phyloP scores from a whole-genome alignment of 768 basidiomycete genomes.

The Rhodotorula babjevae region DNA sequence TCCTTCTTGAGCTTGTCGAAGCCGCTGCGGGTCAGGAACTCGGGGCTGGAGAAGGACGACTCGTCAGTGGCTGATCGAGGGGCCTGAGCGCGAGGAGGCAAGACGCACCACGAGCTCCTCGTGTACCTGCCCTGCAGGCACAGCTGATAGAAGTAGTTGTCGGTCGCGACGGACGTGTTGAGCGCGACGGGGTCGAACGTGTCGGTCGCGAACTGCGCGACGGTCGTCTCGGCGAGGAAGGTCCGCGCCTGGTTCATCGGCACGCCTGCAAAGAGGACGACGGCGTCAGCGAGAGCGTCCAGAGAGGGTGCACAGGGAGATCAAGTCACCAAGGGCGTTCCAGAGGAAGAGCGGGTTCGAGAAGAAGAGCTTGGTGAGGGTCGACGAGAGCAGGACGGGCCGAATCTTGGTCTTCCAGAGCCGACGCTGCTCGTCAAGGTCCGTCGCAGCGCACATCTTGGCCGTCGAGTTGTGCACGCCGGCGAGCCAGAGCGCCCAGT shows the following conservation, averaged over 20 bases:
- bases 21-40: slow-evolving; percentile 61
- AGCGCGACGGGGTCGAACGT: slow-evolving; percentile 50
- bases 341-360: slow-evolving; percentile 58
- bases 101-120: slow-evolving; percentile 51
- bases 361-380: slow-evolving; percentile 56
- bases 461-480: slow-evolving; percentile 59
- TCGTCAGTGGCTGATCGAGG: neutral
- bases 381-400: slow-evolving; percentile 60
- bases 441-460: slow-evolving; percentile 56
- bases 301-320: slow-evolving; percentile 51
- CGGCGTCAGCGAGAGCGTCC: neutral
- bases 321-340: slow-evolving; percentile 68
- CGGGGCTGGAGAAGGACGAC: slow-evolving; percentile 50
- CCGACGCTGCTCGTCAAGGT: slow-evolving; percentile 57
- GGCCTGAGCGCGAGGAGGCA: slow-evolving; percentile 54
- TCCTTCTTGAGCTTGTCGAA: slow-evolving; percentile 58
- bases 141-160: slow-evolving; percentile 53
- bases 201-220: slow-evolving; percentile 48
- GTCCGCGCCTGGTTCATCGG: slow-evolving; percentile 57
- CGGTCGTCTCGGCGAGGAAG: slow-evolving; percentile 40
- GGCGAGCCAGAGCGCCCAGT: slow-evolving; percentile 58
- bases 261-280: slow-evolving; percentile 52
- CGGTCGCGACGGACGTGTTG: slow-evolving; percentile 55
- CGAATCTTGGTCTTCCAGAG: slow-evolving; percentile 62
- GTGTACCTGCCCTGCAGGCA: slow-evolving; percentile 33